A percentile compares a stretch with the other conserved stretches of the same genome.
phyloP scores from a whole-genome alignment of 495 filamentous ascomycete genomes.

The Penicillium herquei region DNA sequence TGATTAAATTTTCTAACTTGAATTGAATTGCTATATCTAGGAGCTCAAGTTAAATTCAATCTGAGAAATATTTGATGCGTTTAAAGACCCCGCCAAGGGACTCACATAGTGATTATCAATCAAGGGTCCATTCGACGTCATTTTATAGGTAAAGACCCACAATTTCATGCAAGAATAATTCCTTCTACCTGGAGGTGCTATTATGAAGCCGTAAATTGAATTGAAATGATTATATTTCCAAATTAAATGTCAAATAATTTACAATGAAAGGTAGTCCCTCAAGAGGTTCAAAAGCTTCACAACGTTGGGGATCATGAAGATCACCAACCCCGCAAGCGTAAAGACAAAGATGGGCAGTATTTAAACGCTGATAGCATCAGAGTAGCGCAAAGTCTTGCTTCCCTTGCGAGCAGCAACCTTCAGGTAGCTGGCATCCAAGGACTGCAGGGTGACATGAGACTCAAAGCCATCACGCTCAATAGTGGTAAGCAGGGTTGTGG shows the following conservation, averaged over 20 bases:
- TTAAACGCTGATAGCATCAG: constrained; percentile 9
- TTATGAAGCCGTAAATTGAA: no score
- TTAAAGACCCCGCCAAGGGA: no score
- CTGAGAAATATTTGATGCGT: neutral
- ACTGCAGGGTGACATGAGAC: constrained; percentile 12
- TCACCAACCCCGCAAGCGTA: no score
- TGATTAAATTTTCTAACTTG: no score
- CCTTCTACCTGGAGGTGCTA: no score
- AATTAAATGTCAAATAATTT: constrained; percentile 10
- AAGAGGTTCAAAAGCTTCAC: no score
- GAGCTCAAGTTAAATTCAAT: neutral
- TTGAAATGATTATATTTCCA: no score
- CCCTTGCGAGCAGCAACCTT: constrained; percentile 31
- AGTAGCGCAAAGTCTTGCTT: constrained; percentile 20
- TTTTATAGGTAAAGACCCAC: neutral
- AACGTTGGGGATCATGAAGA: no score
- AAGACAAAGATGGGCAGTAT: no score
- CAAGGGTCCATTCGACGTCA: neutral
- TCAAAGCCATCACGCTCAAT: constrained; percentile 31
- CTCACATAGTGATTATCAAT: neutral
- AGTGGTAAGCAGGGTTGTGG: constrained; percentile 15
- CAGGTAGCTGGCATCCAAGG: constrained; percentile 17
- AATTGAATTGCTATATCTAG: neutral
- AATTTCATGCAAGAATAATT: neutral
- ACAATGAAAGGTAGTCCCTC: constrained; percentile 24